Base-by-base conservation (phyloP, 768 basidiomycete species). In the Xerocomellus dryophilus region DNA sequence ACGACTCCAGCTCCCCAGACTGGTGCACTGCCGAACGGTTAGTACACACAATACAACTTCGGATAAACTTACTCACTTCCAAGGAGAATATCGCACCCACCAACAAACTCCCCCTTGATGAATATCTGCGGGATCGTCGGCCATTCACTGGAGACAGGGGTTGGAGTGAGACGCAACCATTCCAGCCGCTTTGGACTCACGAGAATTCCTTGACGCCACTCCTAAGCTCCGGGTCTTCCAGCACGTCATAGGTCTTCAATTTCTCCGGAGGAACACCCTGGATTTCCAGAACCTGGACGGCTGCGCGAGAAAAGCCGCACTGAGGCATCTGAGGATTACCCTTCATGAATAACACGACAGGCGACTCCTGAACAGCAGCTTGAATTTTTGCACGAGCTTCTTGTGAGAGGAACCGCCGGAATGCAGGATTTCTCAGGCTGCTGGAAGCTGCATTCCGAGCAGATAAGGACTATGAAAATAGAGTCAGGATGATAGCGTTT, bases 271-370 rank as follows among this genome's bases (percentile, higher is more conserved):
- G 82, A 0, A 98, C 92, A 23, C 85, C 85, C 40, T 95, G 88
- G 36, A 91, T 71, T 44, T 92, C 90, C 47, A 99, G 78, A 43
- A 98, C 84, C 69, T 98, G 95, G 29, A 93, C 81, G 1, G 88
- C 93, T 0, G 96, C 96, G 47, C 96, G 82, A 17, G 94, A 97
- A 80, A 98, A 99, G 12, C 96, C 96, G 57, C 96, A 98, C 63
- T 93, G 85, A 2, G 96, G 96, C 7, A 77, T 67, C 21, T 84
- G 78, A 0, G 90, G 93, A 15, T 88, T 93, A 10, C 97, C 97
- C 69, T 99, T 99, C 96, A 99, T 98, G 76, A 99, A 98, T 5
- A 98, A 76, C 1, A 99, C 97, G 7, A 98, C 80, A 0, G 94
- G 94, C 41, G 81, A 82, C 1, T 80, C 74, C 8, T 78, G 72